These are phyloP conservation scores for Porodaedalea pini DNA, from an alignment of 1,284 basidiomycete species.

Conservation along the genomic window DNA sequence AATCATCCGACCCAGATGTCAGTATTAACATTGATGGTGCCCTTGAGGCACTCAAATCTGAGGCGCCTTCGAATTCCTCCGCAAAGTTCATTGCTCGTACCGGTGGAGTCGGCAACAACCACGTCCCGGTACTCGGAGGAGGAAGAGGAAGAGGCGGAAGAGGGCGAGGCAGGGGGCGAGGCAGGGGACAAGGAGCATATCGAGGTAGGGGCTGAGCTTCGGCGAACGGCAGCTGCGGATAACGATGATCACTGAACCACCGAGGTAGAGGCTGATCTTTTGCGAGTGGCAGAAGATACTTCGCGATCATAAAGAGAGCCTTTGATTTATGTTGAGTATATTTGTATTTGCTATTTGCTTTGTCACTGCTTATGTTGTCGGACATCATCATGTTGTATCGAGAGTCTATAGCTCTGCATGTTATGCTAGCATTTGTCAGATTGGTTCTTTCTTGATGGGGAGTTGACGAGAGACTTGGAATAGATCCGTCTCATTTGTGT, in stretches of 20 bases:
- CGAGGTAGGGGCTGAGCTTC: constrained; percentile 10
- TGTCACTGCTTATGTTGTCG: not conserved
- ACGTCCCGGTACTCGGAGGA: not conserved
- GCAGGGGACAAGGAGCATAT: not conserved
- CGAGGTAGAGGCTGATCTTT: constrained; percentile 2
- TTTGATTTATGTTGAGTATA: not conserved
- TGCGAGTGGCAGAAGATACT: not conserved
- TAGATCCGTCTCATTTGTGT: not conserved
- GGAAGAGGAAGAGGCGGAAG: constrained; percentile 11
- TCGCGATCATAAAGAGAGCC: not conserved
- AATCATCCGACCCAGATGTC: not conserved
- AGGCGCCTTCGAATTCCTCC: constrained; percentile 3
- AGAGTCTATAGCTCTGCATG: not conserved
- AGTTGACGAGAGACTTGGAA: not conserved
- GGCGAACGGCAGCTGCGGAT: not conserved
- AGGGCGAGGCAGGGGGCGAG: constrained; percentile 6
- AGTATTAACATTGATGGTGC: constrained; percentile 20
- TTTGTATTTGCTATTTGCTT: constrained; percentile 9
- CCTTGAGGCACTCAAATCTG: constrained; percentile 15
- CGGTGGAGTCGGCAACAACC: not conserved
- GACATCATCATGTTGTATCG: not conserved
- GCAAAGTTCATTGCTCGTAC: not conserved
- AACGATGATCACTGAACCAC: not conserved
- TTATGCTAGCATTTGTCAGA: not conserved
- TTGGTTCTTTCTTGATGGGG: not conserved